Evolutionary conservation across 352 stramenopile species (phyloP).

Genomic region (Pythium grandisporangium): DNA sequence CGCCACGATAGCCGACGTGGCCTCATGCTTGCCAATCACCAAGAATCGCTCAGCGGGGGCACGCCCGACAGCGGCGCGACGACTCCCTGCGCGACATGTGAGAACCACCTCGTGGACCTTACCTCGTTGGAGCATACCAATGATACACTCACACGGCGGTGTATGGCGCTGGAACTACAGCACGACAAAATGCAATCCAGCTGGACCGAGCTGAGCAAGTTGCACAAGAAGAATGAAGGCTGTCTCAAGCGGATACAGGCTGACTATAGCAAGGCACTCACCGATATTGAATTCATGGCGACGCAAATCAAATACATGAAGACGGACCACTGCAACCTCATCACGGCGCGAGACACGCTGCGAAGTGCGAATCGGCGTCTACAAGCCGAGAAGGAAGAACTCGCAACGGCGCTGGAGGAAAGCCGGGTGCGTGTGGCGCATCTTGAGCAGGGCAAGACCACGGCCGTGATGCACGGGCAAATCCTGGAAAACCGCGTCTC

Average conservation of each 20-base stretch:
- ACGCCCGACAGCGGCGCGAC: not conserved
- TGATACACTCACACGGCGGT: constrained; percentile 31
- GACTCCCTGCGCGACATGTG: constrained; percentile 1
- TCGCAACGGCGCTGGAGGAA: constrained; percentile 6
- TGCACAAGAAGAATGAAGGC: constrained; percentile 13
- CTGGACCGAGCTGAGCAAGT: constrained; percentile 13
- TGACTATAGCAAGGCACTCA: not conserved
- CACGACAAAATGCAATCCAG: constrained; percentile 23
- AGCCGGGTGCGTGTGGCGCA: not conserved
- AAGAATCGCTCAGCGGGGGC: no score
- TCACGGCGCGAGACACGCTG: constrained; percentile 10
- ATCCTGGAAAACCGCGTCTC: constrained; percentile 8
- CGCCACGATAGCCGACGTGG: no score
- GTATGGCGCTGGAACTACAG: constrained; percentile 27
- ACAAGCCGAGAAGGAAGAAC: constrained; percentile 9
- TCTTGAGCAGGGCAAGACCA: constrained; percentile 3
- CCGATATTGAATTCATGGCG: constrained; percentile 2
- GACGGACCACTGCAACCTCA: constrained; percentile 2
- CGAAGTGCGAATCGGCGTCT: constrained; percentile 1
- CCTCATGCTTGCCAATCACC: no score
- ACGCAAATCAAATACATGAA: constrained; percentile 7
- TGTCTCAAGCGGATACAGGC: constrained; percentile 16
- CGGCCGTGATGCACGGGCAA: constrained; percentile 1
- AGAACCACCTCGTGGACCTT: not conserved
- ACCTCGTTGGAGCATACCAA: not conserved